These are phyloP conservation scores for Pseudopyricularia javanii DNA, from an alignment of 2,329 filamentous ascomycete genomes.

Conservation along the genomic window DNA sequence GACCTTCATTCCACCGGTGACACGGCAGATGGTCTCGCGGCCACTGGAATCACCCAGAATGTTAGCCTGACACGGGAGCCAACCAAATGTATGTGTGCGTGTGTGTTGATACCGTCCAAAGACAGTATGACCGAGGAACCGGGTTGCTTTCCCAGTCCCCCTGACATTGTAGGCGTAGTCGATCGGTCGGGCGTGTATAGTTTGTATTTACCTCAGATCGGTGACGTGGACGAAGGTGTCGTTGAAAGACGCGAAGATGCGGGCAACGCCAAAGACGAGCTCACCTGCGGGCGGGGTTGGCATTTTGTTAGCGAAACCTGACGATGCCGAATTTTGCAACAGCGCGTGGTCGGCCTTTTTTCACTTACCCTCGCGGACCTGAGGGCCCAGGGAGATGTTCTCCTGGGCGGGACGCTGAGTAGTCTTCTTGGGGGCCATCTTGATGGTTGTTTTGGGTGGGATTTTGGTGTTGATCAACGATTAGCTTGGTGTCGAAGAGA, in stretches of 20 bases:
- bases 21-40: conserved; percentile 99
- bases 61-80: conserved; percentile 38
- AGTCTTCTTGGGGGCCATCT: conserved; percentile 85
- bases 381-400: conserved; percentile 97
- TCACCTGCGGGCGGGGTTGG: conserved; percentile 47
- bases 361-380: conserved; percentile 80
- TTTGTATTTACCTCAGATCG: conserved; percentile 72
- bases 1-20: conserved; percentile 99
- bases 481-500: conserved; percentile 3
- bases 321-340: neutral
- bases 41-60: conserved; percentile 67
- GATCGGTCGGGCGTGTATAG: neutral
- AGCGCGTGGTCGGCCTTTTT: neutral
- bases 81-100: neutral
- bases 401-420: conserved; percentile 73
- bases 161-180: neutral
- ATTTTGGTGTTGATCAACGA: conserved; percentile 16
- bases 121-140: neutral
- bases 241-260: conserved; percentile 95
- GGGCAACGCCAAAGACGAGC: conserved; percentile 95
- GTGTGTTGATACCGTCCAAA: neutral
- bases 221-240: conserved; percentile 97
- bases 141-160: neutral
- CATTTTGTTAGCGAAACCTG: neutral
- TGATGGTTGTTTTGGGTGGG: conserved; percentile 26